Percentiles rank a stretch among this genome's conserved stretches.
Conservation (phyloP, 768 basidiomycete genomes). For the Termitomyces sp. region DNA sequence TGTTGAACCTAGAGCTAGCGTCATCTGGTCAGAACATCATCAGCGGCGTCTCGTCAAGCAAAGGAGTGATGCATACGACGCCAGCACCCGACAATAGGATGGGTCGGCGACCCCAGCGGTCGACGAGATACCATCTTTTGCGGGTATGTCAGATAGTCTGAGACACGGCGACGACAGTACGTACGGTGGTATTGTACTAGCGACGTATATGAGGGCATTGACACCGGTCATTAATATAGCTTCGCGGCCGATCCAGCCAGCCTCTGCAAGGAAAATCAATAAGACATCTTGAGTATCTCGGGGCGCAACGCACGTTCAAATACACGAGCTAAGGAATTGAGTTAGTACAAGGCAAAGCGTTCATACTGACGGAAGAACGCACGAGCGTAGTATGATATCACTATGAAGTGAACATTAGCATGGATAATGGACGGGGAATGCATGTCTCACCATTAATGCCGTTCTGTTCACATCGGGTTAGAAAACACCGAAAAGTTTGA, state of each 20-base stretch:
- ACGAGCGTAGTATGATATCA: slow-evolving; percentile 95
- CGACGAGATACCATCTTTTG: slow-evolving; percentile 87
- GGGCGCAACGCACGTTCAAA: slow-evolving; percentile 66
- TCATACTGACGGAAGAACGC: slow-evolving; percentile 24
- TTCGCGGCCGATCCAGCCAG: slow-evolving; percentile 92
- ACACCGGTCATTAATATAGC: slow-evolving; percentile 96
- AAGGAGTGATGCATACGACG: slow-evolving; percentile 40
- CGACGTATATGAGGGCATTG: slow-evolving; percentile 76
- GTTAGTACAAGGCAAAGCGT: slow-evolving; percentile 5
- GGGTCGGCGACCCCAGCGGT: slow-evolving; percentile 82
- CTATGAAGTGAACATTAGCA: slow-evolving; percentile 28
- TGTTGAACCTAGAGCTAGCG: slow-evolving; percentile 66
- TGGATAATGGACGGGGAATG: not conserved
- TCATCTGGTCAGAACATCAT: slow-evolving; percentile 55
- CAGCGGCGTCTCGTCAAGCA: not conserved
- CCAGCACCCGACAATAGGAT: slow-evolving; percentile 87
- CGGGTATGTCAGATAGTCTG: not conserved
- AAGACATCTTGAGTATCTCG: not conserved
- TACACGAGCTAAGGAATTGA: slow-evolving; percentile 56
- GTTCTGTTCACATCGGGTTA: slow-evolving; percentile 47
- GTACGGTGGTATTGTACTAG: slow-evolving; percentile 80
- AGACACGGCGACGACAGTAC: slow-evolving; percentile 22
- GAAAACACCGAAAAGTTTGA: not conserved
- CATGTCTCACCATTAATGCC: slow-evolving; percentile 77
- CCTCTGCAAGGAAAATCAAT: slow-evolving; percentile 46